phyloP scores from a whole-genome alignment of 176 grass and related monocot species.

The Raddia distichophylla region DNA sequence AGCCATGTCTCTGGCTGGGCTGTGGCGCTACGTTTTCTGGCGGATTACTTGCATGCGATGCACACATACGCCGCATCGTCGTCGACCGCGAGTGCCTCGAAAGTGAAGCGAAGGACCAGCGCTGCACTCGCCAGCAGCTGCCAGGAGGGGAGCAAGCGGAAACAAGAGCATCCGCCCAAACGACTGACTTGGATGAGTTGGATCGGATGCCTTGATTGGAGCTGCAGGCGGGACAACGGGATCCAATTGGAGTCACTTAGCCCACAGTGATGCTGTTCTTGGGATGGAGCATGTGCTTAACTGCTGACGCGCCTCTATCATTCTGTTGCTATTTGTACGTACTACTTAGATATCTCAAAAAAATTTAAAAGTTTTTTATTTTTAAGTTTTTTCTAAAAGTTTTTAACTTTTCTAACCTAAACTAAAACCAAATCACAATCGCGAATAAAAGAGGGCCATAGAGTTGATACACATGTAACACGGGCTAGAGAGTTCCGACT shows the following conservation, averaged over 20 bases:
- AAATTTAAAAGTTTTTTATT: no score
- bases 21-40: no score
- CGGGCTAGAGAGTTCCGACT: neutral
- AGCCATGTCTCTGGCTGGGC: no score
- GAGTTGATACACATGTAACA: no score
- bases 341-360: no score
- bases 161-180: conserved; percentile 1
- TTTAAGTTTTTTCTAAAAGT: no score
- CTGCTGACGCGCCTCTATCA: no score
- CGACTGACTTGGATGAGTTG: conserved; percentile 21
- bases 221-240: neutral
- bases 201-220: conserved; percentile 19
- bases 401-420: no score
- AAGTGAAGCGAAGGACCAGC: neutral
- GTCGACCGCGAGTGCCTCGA: neutral
- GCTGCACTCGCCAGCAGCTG: neutral
- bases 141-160: neutral
- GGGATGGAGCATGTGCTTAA: neutral
- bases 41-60: no score
- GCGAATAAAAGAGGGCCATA: no score
- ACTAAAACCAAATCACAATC: no score
- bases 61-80: neutral
- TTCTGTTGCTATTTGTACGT: no score
- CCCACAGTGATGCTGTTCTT: neutral
- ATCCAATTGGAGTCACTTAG: neutral